A percentile compares a stretch with the other conserved stretches of the same genome.
phyloP scores from a whole-genome alignment of 805 yeast genomes.

The Suhomyces vadensis region DNA sequence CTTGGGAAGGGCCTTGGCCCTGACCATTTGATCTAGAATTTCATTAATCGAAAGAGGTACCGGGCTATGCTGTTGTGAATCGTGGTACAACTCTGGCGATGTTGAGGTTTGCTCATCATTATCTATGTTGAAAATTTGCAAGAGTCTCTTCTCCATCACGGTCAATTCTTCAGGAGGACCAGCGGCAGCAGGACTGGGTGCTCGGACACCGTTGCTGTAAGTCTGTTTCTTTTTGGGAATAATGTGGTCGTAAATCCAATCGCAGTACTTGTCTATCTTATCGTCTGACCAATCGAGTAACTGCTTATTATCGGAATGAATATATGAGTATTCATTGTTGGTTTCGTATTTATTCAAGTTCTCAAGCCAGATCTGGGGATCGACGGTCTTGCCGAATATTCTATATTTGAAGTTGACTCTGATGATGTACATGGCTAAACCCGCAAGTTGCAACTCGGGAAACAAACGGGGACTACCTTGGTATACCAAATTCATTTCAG shows the following conservation, averaged over 20 bases:
- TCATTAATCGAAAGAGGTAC: not conserved
- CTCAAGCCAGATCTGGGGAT: constrained; percentile 20
- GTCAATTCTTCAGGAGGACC: constrained; percentile 20
- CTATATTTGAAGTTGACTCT: constrained; percentile 30
- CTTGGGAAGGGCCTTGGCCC: not conserved
- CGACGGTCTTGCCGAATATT: constrained; percentile 12
- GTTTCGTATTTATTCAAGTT: constrained; percentile 18
- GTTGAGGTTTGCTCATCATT: constrained; percentile 1
- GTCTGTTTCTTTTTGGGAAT: constrained; percentile 23
- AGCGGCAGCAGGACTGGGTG: constrained; percentile 3
- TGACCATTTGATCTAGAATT: not conserved
- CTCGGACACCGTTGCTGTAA: not conserved
- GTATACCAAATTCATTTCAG: not conserved
- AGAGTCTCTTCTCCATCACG: constrained; percentile 32
- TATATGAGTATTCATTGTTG: constrained; percentile 17
- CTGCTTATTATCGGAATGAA: constrained; percentile 21
- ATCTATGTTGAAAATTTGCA: constrained; percentile 32
- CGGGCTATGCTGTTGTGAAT: not conserved
- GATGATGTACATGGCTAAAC: constrained; percentile 31
- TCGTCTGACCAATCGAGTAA: constrained; percentile 50
- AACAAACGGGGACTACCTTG: constrained; percentile 7
- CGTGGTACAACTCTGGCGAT: too few relatives aligned
- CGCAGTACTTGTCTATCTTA: constrained; percentile 47
- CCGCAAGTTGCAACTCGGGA: constrained; percentile 42
- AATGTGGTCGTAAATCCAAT: constrained; percentile 47